These are phyloP conservation scores for Thuidium tamariscinum DNA, from an alignment of 225 moss, liverwort and hornwort genomes.

Conservation along the genomic window DNA sequence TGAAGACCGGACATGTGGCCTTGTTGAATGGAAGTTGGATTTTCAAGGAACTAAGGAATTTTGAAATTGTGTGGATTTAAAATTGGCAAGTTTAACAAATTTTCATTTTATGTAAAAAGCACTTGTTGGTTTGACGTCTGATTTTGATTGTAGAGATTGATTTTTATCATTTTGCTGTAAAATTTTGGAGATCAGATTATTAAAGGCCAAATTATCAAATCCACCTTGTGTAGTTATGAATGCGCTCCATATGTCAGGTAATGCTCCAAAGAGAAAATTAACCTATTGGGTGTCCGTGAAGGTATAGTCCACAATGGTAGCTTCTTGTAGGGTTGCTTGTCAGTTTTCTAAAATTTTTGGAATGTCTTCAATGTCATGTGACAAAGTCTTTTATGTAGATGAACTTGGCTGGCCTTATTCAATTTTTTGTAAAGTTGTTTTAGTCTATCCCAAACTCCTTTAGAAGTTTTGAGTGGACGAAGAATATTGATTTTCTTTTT, in stretches of 20 bases:
- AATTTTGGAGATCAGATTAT: not conserved
- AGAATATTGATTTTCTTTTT: too few relatives aligned
- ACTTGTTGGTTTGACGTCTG: not conserved
- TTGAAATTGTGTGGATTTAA: not conserved
- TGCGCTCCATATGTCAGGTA: not conserved
- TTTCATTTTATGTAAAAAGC: not conserved
- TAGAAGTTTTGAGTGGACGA: too few relatives aligned
- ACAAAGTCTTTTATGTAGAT: too few relatives aligned
- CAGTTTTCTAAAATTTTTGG: too few relatives aligned
- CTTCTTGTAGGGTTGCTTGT: too few relatives aligned
- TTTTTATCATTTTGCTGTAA: not conserved
- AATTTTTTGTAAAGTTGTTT: too few relatives aligned
- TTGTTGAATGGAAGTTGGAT: not conserved
- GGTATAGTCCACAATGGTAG: too few relatives aligned
- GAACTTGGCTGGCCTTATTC: too few relatives aligned
- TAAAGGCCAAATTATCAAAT: not conserved
- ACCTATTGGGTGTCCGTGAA: not conserved
- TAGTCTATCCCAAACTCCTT: too few relatives aligned
- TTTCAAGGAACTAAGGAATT: accelerated
- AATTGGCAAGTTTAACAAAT: not conserved
- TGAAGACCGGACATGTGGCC: accelerated
- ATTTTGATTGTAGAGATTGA: not conserved
- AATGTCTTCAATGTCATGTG: too few relatives aligned
- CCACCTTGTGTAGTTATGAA: not conserved
- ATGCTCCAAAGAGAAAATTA: not conserved